phyloP scores from a whole-genome alignment of 225 moss, liverwort and hornwort species.

The Straminergon stramineum region DNA sequence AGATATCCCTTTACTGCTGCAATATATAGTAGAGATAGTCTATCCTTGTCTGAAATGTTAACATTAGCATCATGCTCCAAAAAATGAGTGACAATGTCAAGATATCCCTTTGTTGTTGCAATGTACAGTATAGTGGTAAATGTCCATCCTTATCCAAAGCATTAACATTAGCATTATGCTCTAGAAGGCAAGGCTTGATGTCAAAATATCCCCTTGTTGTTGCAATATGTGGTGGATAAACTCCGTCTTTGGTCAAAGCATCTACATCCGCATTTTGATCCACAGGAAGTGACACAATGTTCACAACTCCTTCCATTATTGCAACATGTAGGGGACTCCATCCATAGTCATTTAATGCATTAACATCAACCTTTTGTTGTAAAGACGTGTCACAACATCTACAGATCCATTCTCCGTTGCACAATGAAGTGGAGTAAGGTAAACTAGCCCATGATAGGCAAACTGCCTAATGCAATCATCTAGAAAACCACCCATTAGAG shows the following conservation, averaged over 20 bases:
- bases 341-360: fast-evolving
- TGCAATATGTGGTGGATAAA: not conserved
- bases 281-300: fast-evolving
- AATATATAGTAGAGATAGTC: no score
- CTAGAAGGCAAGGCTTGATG: not conserved
- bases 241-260: not conserved
- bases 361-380: no score
- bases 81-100: no score
- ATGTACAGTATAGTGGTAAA: no score
- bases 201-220: not conserved
- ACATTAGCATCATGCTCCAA: no score
- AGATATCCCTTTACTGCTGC: no score
- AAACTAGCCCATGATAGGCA: no score
- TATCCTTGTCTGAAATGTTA: no score
- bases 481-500: no score
- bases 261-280: fast-evolving
- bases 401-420: not conserved
- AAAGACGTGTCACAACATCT: not conserved
- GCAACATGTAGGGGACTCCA: fast-evolving
- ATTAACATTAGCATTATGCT: not conserved
- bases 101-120: no score
- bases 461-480: no score
- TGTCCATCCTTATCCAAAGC: not conserved
- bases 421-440: not conserved
- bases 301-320: fast-evolving